phyloP scores from a whole-genome alignment of 305 asterid genomes.

The Fraxinus angustifolia region DNA sequence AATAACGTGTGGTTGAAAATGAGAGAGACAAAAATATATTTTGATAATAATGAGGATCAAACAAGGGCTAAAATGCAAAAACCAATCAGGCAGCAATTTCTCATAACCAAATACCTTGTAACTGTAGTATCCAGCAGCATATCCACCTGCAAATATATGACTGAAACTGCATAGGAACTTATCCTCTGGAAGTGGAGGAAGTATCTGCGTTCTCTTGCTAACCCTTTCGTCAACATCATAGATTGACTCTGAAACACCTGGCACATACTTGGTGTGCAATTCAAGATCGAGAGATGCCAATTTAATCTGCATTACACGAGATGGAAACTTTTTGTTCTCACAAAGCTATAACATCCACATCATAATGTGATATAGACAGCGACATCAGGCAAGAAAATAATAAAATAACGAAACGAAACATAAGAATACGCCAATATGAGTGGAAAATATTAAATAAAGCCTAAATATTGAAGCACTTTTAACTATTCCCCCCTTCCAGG shows the following conservation, averaged over 20 bases:
- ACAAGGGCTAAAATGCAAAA: background rate
- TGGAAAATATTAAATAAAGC: background rate
- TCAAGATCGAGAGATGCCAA: constrained; percentile 82
- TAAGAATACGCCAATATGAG: background rate
- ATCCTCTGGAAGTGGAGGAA: constrained; percentile 87
- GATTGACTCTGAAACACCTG: constrained; percentile 84
- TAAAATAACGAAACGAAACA: background rate
- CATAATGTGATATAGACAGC: background rate
- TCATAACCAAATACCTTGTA: constrained; percentile 59
- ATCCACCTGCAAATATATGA: constrained; percentile 96
- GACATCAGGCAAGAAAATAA: background rate
- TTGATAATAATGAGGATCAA: no score
- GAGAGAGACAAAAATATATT: no score
- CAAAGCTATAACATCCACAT: background rate
- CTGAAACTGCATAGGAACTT: constrained; percentile 84
- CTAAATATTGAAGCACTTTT: background rate
- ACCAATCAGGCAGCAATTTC: background rate
- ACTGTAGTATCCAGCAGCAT: constrained; percentile 98
- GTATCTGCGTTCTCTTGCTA: constrained; percentile 66
- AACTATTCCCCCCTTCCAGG: background rate
- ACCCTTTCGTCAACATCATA: constrained; percentile 79
- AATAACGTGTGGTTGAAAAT: no score
- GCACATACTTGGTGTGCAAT: constrained; percentile 74
- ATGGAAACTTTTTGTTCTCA: constrained; percentile 13
- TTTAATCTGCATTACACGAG: constrained; percentile 56